Base-by-base conservation (phyloP, 2,329 filamentous ascomycete species). In the Cladobotryum mycophilum region DNA sequence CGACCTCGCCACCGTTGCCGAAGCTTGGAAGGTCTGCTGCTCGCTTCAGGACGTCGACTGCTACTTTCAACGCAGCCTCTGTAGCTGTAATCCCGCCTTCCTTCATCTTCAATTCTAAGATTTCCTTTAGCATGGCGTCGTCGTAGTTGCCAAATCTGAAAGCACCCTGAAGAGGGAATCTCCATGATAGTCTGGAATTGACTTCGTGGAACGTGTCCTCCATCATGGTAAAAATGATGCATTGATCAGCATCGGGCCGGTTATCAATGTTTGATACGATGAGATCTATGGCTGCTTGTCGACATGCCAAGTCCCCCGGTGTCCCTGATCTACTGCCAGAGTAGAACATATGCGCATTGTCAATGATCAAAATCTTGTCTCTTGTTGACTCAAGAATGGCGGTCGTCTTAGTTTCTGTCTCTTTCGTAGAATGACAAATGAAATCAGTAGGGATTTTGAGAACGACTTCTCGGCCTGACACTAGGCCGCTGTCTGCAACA, bases 401-500 rank as follows among this genome's bases (percentile, higher is more conserved):
- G 30, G 78, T 70, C 0, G 84, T 81, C 55, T 87, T 86, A 0
- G 84, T 84, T 0, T 82, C 83, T 0, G 85, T 89, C 0, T 88
- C 83, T 0, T 86, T 86, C 0, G 88, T 54, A 18, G 81, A 89
- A 53, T 85, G 71, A 0, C 81, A 86, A 1, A 91, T 73, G 0
- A 91, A 63, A 34, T 90, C 85, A 0, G 81, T 80, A 0, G 84
- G 79, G 50, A 88, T 82, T 0, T 82, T 62, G 0, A 89, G 33
- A 38, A 49, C 20, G 14, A 49, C 47, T 82, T 22, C 84, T 77
- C 0, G 73, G 74, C 0, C 70, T 71, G 0, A 78, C 0, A 91
- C 67, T 33, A 90, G 79, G 0, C 85, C 85, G 73, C 89, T 79
- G 57, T 89, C 82, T 59, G 87, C 89, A 59, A 80, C 90, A 0